A percentile compares a stretch with the other conserved stretches of the same genome.
phyloP scores from a whole-genome alignment of 1,284 basidiomycete species.

The Boletellus deceptivus region DNA sequence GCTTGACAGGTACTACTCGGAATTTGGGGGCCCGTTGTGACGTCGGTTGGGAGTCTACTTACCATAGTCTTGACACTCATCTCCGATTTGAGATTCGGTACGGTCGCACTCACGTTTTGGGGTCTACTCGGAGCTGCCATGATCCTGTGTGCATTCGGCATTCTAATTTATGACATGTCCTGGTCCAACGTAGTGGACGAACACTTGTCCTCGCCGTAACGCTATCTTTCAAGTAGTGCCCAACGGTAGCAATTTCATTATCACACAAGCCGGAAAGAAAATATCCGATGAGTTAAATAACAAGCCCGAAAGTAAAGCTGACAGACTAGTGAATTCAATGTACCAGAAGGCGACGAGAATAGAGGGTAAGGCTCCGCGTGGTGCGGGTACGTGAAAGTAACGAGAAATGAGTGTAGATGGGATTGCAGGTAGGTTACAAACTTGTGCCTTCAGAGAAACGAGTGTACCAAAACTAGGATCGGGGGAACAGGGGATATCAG shows the following conservation, averaged over 20 bases:
- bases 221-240: slow-evolving; percentile 1
- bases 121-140: slow-evolving; percentile 64
- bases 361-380: slow-evolving; percentile 9
- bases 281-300: slow-evolving; percentile 38
- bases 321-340: slow-evolving; percentile 16
- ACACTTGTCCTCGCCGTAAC: background rate
- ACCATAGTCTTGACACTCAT: slow-evolving; percentile 81
- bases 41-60: slow-evolving; percentile 79
- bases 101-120: slow-evolving; percentile 58
- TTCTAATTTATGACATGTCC: slow-evolving; percentile 71
- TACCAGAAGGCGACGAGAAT: slow-evolving; percentile 13
- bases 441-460: slow-evolving; percentile 31
- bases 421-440: slow-evolving; percentile 34
- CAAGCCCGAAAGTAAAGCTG: slow-evolving; percentile 25
- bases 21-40: slow-evolving; percentile 81
- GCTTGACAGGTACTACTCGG: slow-evolving; percentile 63
- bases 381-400: slow-evolving; percentile 19
- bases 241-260: slow-evolving; percentile 32
- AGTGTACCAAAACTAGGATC: slow-evolving; percentile 23
- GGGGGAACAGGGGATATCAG: slow-evolving; percentile 28
- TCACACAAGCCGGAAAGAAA: slow-evolving; percentile 33
- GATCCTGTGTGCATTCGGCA: slow-evolving; percentile 71
- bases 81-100: slow-evolving; percentile 67
- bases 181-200: slow-evolving; percentile 5
- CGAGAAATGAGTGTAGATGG: slow-evolving; percentile 32